A percentile compares a stretch with the other conserved stretches of the same genome.
These are phyloP conservation scores for Tetracladium maxilliforme DNA, from an alignment of 2,329 filamentous ascomycete genomes.

Conservation along the genomic window DNA sequence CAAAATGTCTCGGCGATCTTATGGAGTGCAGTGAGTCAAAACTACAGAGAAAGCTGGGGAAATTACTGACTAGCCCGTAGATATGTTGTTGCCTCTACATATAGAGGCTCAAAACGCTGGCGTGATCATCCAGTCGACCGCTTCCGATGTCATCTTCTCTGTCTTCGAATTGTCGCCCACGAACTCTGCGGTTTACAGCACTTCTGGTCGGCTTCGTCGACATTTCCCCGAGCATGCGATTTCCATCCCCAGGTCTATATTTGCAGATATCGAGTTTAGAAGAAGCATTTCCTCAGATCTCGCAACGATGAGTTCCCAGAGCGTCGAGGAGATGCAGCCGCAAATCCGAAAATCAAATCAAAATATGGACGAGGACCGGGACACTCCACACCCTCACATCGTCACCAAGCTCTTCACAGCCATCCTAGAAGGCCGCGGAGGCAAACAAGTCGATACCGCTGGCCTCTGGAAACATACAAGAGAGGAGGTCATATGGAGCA, in stretches of 20 bases:
- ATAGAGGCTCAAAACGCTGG: conserved; percentile 30
- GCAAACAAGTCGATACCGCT: conserved; percentile 4
- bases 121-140: conserved; percentile 19
- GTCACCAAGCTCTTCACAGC: conserved; percentile 34
- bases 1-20: conserved; percentile 1
- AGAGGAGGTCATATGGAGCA: conserved; percentile 33
- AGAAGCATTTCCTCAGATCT: conserved; percentile 7
- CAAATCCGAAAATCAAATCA: conserved; percentile 21
- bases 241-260: conserved; percentile 9
- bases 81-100: conserved; percentile 21
- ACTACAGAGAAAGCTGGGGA: conserved; percentile 3
- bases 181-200: conserved; percentile 19
- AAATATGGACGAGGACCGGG: conserved; percentile 23
- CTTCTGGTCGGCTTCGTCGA: conserved; percentile 22
- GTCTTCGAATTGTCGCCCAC: conserved; percentile 29
- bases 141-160: conserved; percentile 17
- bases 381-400: conserved; percentile 31
- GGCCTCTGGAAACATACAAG: conserved; percentile 34
- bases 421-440: conserved; percentile 23
- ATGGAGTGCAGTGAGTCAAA: conserved; percentile 2
- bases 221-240: conserved; percentile 26
- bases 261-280: conserved; percentile 11
- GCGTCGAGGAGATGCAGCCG: conserved; percentile 16
- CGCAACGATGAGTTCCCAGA: conserved; percentile 18
- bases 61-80: conserved; percentile 2